phyloP scores from a whole-genome alignment of 163 green algal genomes.

The Coccomyxa subellipsoidea region DNA sequence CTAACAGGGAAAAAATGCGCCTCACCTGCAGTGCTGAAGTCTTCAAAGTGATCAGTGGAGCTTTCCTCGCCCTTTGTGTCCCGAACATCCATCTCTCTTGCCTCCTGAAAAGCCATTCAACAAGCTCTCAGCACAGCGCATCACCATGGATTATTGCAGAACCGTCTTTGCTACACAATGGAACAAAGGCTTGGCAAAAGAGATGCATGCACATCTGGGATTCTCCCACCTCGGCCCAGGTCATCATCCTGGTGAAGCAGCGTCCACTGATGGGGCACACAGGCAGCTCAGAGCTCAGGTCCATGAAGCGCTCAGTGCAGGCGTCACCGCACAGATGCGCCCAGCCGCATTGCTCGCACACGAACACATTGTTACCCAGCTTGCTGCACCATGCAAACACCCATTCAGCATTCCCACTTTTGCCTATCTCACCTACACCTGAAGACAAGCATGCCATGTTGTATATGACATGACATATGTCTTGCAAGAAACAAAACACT shows the following conservation, averaged over 20 bases:
- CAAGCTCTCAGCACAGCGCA: too few species aligned
- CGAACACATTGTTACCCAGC: not conserved
- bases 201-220: not conserved
- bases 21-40: not conserved
- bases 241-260: constrained; percentile 15
- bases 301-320: constrained; percentile 11
- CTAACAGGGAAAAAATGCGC: too few species aligned
- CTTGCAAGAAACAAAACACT: too few species aligned
- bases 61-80: not conserved
- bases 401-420: too few species aligned
- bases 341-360: constrained; percentile 25
- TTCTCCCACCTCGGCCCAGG: not conserved
- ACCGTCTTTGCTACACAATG: not conserved
- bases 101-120: not conserved
- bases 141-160: not conserved
- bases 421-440: too few species aligned
- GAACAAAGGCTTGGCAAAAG: not conserved
- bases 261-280: constrained; percentile 27
- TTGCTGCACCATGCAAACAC: constrained; percentile 7
- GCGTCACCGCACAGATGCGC: constrained; percentile 23
- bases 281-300: not conserved
- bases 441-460: too few species aligned
- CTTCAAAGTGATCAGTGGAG: not conserved
- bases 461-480: too few species aligned
- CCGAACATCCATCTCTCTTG: not conserved